Conservation (phyloP, 2,329 filamentous ascomycete genomes). For the Botrytis sinoallii region DNA sequence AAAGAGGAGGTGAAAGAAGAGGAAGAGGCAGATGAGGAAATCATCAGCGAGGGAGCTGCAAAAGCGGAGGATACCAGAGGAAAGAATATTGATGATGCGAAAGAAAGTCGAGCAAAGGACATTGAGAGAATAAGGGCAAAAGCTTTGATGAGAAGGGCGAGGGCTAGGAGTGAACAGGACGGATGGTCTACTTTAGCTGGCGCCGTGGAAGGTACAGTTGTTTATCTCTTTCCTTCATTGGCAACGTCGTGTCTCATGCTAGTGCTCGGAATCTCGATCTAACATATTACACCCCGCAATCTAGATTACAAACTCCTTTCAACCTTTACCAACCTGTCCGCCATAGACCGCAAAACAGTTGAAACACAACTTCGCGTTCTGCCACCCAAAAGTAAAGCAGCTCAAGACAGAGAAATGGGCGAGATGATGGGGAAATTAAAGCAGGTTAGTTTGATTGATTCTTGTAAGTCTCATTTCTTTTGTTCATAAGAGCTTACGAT, state of each 20-base stretch:
- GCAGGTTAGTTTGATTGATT: slow-evolving; percentile 49
- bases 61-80: slow-evolving; percentile 42
- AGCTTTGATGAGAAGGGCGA: slow-evolving; percentile 58
- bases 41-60: slow-evolving; percentile 57
- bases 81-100: slow-evolving; percentile 51
- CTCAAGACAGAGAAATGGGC: slow-evolving; percentile 81
- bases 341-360: slow-evolving; percentile 66
- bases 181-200: slow-evolving; percentile 79
- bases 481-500: slow-evolving; percentile 12
- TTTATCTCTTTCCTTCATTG: not conserved
- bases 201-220: slow-evolving; percentile 53
- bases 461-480: slow-evolving; percentile 2
- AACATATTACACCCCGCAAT: not conserved
- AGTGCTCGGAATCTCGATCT: not conserved
- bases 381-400: slow-evolving; percentile 67
- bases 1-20: slow-evolving; percentile 42
- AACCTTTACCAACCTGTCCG: slow-evolving; percentile 56
- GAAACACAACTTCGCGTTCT: slow-evolving; percentile 62
- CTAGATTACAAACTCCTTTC: slow-evolving; percentile 70
- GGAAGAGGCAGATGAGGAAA: slow-evolving; percentile 55
- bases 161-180: slow-evolving; percentile 58
- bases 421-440: slow-evolving; percentile 99
- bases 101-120: slow-evolving; percentile 73
- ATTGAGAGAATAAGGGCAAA: slow-evolving; percentile 77
- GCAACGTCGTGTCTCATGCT: not conserved